Evolutionary conservation across 306 rosid genomes (phyloP).

Genomic region (Leucaena leucocephala): DNA sequence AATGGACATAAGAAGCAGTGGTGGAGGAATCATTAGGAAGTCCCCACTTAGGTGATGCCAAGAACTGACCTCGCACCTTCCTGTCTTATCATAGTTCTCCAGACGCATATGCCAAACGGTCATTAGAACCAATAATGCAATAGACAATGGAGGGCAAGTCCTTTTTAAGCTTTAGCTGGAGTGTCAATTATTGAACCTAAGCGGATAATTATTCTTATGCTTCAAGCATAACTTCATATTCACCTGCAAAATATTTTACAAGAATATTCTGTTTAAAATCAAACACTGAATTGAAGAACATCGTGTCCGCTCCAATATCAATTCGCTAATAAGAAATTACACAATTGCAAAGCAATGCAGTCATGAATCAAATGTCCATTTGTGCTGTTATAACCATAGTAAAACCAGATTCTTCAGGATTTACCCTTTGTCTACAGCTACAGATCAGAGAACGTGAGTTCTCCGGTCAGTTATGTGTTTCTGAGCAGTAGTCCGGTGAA

Average conservation of each 20-base stretch:
- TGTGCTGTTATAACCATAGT: neutral
- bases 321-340: neutral
- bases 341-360: neutral
- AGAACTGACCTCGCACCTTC: slow-evolving; percentile 37
- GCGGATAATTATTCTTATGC: slow-evolving; percentile 28
- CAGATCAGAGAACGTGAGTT: neutral
- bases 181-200: slow-evolving; percentile 38
- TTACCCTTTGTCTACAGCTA: neutral
- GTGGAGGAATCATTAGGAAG: slow-evolving; percentile 26
- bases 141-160: neutral
- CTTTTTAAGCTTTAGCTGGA: slow-evolving; percentile 11
- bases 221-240: neutral
- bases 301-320: neutral
- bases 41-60: slow-evolving; percentile 40
- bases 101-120: slow-evolving; percentile 22
- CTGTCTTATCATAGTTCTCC: neutral
- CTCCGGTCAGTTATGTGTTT: neutral
- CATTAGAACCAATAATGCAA: neutral
- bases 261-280: neutral
- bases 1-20: neutral
- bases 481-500: neutral
- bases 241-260: neutral
- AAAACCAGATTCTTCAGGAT: neutral
- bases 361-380: neutral
- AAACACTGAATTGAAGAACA: neutral